These are phyloP conservation scores for Nevesoporus exiguus DNA, from an alignment of 768 basidiomycete species.

Conservation along the genomic window DNA sequence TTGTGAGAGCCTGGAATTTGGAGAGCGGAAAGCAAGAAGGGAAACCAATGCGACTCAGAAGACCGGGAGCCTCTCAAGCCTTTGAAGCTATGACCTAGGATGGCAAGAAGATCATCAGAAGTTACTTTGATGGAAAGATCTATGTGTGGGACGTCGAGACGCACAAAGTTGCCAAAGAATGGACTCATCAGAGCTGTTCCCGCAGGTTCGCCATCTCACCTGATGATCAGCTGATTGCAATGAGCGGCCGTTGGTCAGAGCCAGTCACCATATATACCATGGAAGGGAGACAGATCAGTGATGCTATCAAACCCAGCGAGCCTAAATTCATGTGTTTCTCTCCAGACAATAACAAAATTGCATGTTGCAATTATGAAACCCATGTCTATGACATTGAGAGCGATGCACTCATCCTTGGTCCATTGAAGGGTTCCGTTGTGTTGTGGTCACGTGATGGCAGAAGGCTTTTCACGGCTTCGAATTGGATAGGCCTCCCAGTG, in stretches of 20 bases:
- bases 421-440: background rate
- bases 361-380: background rate
- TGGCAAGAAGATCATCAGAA: background rate
- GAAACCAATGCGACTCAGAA: background rate
- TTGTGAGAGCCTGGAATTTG: background rate
- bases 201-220: background rate
- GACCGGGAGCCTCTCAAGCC: no score
- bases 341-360: background rate
- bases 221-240: background rate
- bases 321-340: background rate
- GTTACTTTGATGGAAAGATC: background rate
- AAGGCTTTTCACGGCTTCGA: constrained; percentile 6
- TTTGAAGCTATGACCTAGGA: background rate
- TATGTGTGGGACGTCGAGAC: background rate
- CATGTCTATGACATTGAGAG: constrained; percentile 2
- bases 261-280: background rate
- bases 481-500: background rate
- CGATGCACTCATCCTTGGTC: background rate
- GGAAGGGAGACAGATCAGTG: background rate
- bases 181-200: accelerated
- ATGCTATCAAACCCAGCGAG: background rate
- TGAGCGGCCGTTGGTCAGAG: background rate
- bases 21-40: background rate
- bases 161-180: background rate
- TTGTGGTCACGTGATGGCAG: constrained; percentile 16